Percentiles rank a stretch among this genome's conserved stretches.
Conservation (phyloP, 306 rosid species). For the Pyrus pyrifolia region DNA sequence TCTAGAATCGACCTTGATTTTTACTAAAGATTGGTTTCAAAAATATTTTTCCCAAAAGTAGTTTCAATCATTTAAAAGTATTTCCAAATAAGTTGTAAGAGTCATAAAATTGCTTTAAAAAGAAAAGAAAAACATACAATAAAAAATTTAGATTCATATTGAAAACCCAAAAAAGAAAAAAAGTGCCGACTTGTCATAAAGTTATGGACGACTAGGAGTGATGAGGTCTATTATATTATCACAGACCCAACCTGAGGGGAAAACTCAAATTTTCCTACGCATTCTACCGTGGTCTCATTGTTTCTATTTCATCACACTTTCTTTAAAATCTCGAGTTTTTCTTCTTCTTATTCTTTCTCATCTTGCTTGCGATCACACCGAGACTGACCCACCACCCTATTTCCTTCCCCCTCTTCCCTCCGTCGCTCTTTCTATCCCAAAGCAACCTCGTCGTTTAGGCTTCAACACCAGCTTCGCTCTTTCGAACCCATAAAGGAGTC, state of each 20-base stretch:
- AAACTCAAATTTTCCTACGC: neutral
- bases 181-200: too few relatives aligned
- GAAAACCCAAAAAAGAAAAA: too few relatives aligned
- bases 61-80: too few relatives aligned
- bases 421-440: neutral
- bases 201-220: neutral
- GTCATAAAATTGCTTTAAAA: too few relatives aligned
- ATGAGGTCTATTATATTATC: neutral
- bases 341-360: neutral
- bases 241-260: slow-evolving; percentile 2
- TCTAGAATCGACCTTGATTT: too few relatives aligned
- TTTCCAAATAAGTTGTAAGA: too few relatives aligned
- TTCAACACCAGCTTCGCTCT: slow-evolving; percentile 2
- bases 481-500: neutral
- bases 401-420: neutral
- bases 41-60: too few relatives aligned
- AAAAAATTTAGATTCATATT: too few relatives aligned
- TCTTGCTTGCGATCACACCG: neutral
- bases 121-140: too few relatives aligned
- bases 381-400: neutral
- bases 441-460: slow-evolving; percentile 5
- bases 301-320: neutral
- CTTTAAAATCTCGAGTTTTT: slow-evolving; percentile 9
- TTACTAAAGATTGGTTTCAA: too few relatives aligned
- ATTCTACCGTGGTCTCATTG: neutral